These are phyloP conservation scores for Citrus unshiu DNA, from an alignment of 345 rosid genomes.

Conservation along the genomic window DNA sequence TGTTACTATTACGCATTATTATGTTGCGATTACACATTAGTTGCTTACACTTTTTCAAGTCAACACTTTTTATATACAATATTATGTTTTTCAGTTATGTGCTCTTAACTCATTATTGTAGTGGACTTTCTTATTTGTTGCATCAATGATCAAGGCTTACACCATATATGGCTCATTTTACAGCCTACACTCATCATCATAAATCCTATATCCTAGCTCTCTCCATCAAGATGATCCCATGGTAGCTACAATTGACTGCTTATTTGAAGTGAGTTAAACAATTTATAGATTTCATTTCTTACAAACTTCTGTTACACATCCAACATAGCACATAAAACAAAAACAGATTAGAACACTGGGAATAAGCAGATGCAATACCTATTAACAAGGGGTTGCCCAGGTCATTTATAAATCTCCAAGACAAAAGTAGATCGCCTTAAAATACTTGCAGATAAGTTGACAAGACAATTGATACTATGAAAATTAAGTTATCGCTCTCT, in stretches of 20 bases:
- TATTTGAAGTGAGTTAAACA: neutral
- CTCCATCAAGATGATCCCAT: neutral
- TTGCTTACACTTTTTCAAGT: neutral
- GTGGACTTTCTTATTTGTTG: neutral
- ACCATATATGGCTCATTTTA: neutral
- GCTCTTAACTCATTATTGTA: neutral
- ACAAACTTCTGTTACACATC: neutral
- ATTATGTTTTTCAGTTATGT: neutral
- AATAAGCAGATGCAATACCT: neutral
- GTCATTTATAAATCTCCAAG: neutral
- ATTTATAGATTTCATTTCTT: neutral
- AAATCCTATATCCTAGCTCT: neutral
- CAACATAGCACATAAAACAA: neutral
- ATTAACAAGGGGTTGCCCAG: neutral
- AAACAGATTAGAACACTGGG: neutral
- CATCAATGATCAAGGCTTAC: neutral
- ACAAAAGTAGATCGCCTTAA: neutral
- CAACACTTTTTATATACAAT: neutral
- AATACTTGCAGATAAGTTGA: neutral
- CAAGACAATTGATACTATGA: neutral
- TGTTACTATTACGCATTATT: neutral
- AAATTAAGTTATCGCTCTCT: neutral
- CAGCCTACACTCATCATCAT: neutral
- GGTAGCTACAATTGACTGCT: neutral
- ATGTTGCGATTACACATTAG: neutral